Evolutionary conservation across 495 filamentous ascomycete species (phyloP).

Genomic region (Aspergillus nidulans): DNA sequence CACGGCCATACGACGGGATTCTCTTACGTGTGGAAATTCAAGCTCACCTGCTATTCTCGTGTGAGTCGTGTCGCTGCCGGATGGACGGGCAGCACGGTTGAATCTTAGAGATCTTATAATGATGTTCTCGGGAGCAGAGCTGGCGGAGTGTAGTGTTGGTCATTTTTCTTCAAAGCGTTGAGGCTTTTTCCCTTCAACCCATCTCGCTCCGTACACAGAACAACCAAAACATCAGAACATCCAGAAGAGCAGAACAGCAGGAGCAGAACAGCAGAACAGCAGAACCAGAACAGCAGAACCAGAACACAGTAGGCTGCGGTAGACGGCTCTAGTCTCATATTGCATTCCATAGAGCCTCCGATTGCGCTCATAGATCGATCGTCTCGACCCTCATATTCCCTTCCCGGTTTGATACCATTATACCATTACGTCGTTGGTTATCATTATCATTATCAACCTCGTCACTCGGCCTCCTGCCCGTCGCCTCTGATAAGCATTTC

Average conservation of each 20-base stretch:
- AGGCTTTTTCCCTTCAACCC: no score
- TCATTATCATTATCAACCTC: conserved; percentile 9
- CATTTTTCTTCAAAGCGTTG: no score
- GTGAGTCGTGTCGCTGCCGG: no score
- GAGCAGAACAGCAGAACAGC: no score
- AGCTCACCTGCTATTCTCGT: not conserved
- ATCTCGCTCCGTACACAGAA: no score
- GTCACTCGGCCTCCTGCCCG: not conserved
- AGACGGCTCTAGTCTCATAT: not conserved
- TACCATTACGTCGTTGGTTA: not conserved
- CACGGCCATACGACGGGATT: conserved; percentile 8
- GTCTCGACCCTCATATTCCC: no score
- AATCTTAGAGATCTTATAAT: not conserved
- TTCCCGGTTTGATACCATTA: no score
- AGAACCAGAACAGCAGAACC: no score
- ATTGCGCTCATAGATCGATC: conserved; percentile 5
- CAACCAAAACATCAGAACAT: no score
- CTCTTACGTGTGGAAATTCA: conserved; percentile 30
- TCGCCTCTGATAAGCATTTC: conserved; percentile 27
- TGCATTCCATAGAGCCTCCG: conserved; percentile 2
- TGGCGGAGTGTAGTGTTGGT: no score
- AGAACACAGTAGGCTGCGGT: not conserved
- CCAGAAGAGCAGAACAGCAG: no score
- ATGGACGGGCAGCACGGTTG: not conserved
- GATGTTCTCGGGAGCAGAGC: not conserved